Base-by-base conservation (phyloP, 371 early-diverging fungal genomes). In the Fennellomyces sp. region DNA sequence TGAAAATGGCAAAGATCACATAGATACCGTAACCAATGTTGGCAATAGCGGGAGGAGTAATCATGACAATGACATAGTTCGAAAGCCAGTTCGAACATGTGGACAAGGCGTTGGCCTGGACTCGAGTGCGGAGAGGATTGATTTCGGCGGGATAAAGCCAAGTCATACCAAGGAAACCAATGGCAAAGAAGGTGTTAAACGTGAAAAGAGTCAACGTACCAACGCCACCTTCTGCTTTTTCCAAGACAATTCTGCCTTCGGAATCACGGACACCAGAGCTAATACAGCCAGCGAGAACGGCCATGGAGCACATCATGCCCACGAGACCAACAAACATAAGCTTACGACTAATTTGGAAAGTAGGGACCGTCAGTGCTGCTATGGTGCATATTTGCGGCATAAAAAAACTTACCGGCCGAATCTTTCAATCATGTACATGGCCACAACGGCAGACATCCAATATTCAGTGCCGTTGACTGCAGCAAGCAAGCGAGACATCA, bases 21-120 rank as follows among this genome's bases (percentile, higher is more conserved):
- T 84, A 86, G n/a, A 84, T 69, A 3, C 79, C 81, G 78, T 82
- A 92, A 17, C 77, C 80, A 45, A 89, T 85, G 5, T 61, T 62
- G 33, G 84, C 71, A 12, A 75, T 42, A 13, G 72, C 23, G 0
- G 67, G 68, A n/a, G 76, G 76, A 26, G 76, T 75, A 63, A 65
- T 72, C 3, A 72, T 53, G n/a, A 72, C 76, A 28, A 75, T 64
- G 17, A 68, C 70, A 60, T 72, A 75, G 61, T 83, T 84, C 30
- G 65, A 64, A 3, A 74, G 35, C 85, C 85, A 89, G 74, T 88
- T 88, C 60, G 87, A 76, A 28, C 84, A 75, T 33, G 85, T 87
- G 31, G 83, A 70, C 33, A 74, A 55, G 4, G 69, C 59, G 72
- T 72, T 74, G 26, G 75, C 70, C 50, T 74, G 72, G 27, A 73